Base-by-base conservation (phyloP, 345 rosid genomes). In the Moricandia moricandioides region DNA sequence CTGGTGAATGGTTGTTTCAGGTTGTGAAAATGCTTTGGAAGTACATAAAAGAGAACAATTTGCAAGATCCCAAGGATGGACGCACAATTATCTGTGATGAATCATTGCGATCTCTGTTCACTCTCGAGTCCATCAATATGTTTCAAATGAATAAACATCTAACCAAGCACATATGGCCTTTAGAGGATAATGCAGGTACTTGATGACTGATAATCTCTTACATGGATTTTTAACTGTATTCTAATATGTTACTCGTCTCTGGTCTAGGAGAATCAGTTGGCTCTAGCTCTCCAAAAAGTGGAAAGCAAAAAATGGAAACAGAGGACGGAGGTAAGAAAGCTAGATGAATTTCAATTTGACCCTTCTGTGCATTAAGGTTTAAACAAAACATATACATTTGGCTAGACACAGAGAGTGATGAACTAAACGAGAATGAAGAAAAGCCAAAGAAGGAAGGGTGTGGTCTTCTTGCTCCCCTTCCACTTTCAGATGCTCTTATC, bases 91-190 rank as follows among this genome's bases (percentile, higher is more conserved):
- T 84, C 33, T 89, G 93, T 16, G 89, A 87, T 7, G 84, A 84
- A 52, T 31, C 83, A 65, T 71, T 86, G 56, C 84, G 47, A 63
- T 82, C 85, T 64, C 73, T 86, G 67, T 88, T 88, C 59, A 52
- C 71, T 40, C 76, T 84, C 9, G 83, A 82, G 47, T 83, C 85
- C 18, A 85, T 89, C 61, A 83, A 85, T 78, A 87, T 87, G 91
- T 88, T 88, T 77, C 85, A 84, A 63, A 84, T 88, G 91, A 85
- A 72, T 76, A 88, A 85, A 83, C 85, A 64, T 40, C 79, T 88
- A 34, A 60, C 85, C 17, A 85, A 84, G 76, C 91, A 88, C 74
- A 87, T 88, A 71, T 83, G 89, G 89, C 86, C 89, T 7, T 66
- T 88, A 75, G 79, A 71, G 62, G 81, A 81, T 6, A 71, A 71